phyloP scores from a whole-genome alignment of 805 yeast genomes.

The Tetrapisispora iriomotensis region DNA sequence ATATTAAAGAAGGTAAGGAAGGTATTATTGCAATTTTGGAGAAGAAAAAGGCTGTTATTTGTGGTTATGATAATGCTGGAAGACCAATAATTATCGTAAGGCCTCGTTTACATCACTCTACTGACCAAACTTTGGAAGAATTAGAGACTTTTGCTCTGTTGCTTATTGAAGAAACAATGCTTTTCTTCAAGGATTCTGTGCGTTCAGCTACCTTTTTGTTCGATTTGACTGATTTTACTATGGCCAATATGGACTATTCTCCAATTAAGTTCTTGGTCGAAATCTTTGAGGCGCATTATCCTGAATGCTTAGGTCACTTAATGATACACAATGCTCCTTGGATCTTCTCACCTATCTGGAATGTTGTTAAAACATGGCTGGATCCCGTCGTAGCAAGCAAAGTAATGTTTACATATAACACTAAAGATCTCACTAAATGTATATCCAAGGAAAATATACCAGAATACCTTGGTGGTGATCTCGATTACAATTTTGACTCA shows the following conservation, averaged over 20 bases:
- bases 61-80: conserved; percentile 60
- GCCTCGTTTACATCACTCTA: conserved; percentile 61
- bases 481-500: conserved; percentile 43
- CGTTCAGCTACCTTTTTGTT: conserved; percentile 81
- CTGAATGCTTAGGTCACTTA: conserved; percentile 78
- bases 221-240: conserved; percentile 74
- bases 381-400: conserved; percentile 93
- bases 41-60: conserved; percentile 59
- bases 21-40: conserved; percentile 36
- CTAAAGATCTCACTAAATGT: conserved; percentile 52
- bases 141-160: conserved; percentile 63
- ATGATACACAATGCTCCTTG: conserved; percentile 91
- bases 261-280: conserved; percentile 81
- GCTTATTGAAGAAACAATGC: conserved; percentile 68
- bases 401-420: conserved; percentile 65
- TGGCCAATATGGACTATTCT: conserved; percentile 83
- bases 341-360: conserved; percentile 92
- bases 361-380: conserved; percentile 79
- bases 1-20: conserved; percentile 36
- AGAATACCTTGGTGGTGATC: conserved; percentile 57
- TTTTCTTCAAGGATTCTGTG: conserved; percentile 60
- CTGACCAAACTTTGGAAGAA: conserved; percentile 56
- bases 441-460: conserved; percentile 55
- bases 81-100: conserved; percentile 76
- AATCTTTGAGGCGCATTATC: conserved; percentile 90